These are phyloP conservation scores for Leccinellum rugosiceps DNA, from an alignment of 768 basidiomycete genomes.

Conservation along the genomic window DNA sequence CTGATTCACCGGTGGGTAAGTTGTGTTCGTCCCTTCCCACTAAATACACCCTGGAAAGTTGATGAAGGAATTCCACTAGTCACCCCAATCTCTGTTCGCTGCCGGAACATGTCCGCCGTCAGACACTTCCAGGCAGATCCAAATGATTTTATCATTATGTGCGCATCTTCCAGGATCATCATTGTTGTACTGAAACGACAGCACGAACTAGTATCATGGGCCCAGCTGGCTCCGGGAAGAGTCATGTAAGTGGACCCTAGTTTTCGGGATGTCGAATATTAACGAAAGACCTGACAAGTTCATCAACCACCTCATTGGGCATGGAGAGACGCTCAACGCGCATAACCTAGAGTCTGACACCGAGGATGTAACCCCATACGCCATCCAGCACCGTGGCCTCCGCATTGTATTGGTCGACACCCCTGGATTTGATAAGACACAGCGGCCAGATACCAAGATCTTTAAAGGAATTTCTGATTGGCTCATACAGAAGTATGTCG, in stretches of 20 bases:
- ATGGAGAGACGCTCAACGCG: background rate
- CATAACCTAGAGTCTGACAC: background rate
- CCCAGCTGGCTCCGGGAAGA: background rate
- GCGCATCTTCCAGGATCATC: background rate
- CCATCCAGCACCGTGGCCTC: background rate
- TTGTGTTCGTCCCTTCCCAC: too few species aligned
- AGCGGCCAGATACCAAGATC: background rate
- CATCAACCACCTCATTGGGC: background rate
- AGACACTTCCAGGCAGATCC: too few species aligned
- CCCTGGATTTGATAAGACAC: background rate
- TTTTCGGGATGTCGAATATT: background rate
- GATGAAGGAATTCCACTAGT: too few species aligned
- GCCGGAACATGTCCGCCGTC: too few species aligned
- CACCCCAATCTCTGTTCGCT: background rate
- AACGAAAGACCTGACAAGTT: background rate
- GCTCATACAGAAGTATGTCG: constrained; percentile 14
- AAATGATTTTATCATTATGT: too few species aligned
- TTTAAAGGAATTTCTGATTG: background rate
- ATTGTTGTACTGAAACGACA: too few species aligned
- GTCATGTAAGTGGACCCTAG: background rate
- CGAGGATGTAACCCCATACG: background rate
- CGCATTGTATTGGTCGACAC: background rate
- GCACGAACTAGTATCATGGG: too few species aligned
- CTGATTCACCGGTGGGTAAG: too few species aligned
- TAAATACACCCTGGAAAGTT: too few species aligned